These are phyloP conservation scores for Scedosporium apiospermum DNA, from an alignment of 2,329 filamentous ascomycete genomes.

Conservation along the genomic window DNA sequence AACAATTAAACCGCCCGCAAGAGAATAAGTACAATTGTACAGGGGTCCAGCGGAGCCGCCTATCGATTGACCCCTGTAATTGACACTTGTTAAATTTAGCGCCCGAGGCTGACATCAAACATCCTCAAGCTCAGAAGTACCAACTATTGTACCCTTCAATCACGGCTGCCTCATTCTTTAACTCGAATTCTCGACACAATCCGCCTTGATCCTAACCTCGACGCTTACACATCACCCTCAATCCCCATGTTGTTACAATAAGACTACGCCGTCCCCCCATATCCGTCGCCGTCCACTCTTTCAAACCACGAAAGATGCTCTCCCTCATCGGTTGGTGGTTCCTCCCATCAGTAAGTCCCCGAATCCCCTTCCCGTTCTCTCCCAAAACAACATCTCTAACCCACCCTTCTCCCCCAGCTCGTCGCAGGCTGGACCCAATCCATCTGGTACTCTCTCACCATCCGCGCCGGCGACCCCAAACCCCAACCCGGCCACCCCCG, in stretches of 20 bases:
- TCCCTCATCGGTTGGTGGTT: conserved; percentile 41
- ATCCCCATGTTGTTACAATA: neutral
- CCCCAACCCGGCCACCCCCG: conserved; percentile 61
- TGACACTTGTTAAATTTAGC: neutral
- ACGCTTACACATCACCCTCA: neutral
- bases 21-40: too few relatives aligned
- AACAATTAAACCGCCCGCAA: too few relatives aligned
- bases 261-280: neutral
- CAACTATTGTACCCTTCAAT: neutral
- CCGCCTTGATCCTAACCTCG: neutral
- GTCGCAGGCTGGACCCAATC: conserved; percentile 69
- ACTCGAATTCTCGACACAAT: neutral
- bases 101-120: neutral
- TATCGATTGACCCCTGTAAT: neutral
- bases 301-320: conserved; percentile 31
- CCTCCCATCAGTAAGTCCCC: conserved; percentile 32
- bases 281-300: neutral
- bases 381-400: neutral
- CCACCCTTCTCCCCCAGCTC: conserved; percentile 39
- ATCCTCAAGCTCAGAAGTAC: neutral
- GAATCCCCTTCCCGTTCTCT: conserved; percentile 1
- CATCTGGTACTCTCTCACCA: conserved; percentile 78
- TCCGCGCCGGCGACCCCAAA: conserved; percentile 79
- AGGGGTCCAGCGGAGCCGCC: too few relatives aligned
- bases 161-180: neutral